Conservation (phyloP, 169 alveolate genomes). For the Sarcocystis neurona region DNA sequence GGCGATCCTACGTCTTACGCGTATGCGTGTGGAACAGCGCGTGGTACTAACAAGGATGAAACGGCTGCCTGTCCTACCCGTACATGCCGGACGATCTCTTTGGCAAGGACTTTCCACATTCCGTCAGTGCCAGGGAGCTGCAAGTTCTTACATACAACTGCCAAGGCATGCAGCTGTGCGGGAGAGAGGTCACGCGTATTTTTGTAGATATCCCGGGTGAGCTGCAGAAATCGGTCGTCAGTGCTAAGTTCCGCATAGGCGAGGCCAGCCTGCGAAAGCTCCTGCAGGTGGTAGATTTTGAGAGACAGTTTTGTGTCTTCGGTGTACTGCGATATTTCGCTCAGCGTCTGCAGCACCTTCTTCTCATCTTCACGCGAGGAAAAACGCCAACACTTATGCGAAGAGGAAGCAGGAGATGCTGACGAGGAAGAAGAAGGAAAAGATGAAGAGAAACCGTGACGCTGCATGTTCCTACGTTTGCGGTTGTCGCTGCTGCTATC, state of each 20-base stretch:
- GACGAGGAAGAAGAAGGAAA: too few species aligned
- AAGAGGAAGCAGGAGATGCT: too few species aligned
- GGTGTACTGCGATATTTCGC: neutral
- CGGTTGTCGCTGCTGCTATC: too few species aligned
- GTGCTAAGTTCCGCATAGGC: slow-evolving; percentile 29
- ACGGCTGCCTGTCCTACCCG: slow-evolving; percentile 15
- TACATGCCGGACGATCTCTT: slow-evolving; percentile 40
- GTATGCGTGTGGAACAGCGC: too few species aligned
- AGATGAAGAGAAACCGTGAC: too few species aligned
- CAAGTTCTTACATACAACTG: slow-evolving; percentile 29
- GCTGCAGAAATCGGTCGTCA: slow-evolving; percentile 10
- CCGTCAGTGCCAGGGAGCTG: slow-evolving; percentile 35
- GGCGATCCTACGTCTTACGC: too few species aligned
- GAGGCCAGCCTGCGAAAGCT: slow-evolving; percentile 39
- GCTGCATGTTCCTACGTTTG: too few species aligned
- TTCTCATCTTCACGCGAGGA: slow-evolving; percentile 38
- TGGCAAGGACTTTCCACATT: slow-evolving; percentile 38
- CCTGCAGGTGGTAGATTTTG: slow-evolving; percentile 51
- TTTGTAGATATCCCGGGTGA: slow-evolving; percentile 10
- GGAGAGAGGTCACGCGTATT: slow-evolving; percentile 49
- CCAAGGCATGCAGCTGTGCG: slow-evolving; percentile 59
- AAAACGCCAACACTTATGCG: too few species aligned
- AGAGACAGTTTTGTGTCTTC: slow-evolving; percentile 38
- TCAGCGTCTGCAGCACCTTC: slow-evolving; percentile 10
- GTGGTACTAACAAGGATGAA: too few species aligned